phyloP scores from a whole-genome alignment of 768 basidiomycete genomes.

The Postia placenta region DNA sequence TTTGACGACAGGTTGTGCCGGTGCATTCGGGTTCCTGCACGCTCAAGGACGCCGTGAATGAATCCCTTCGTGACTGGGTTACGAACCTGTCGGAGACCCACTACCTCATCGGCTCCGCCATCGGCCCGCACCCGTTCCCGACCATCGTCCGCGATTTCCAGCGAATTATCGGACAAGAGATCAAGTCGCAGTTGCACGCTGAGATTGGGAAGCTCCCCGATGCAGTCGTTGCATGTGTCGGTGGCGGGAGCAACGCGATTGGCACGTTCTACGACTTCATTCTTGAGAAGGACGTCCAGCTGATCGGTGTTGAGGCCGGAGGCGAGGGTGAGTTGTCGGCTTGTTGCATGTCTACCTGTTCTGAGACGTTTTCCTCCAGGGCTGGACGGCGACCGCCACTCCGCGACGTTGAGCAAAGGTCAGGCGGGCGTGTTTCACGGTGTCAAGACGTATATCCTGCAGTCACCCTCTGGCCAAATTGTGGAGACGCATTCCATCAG shows the following conservation, averaged over 20 bases:
- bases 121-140: conserved; percentile 98
- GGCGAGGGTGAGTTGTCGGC: conserved; percentile 81
- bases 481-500: conserved; percentile 96
- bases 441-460: conserved; percentile 91
- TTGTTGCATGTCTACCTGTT: neutral
- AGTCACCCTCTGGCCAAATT: conserved; percentile 86
- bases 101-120: conserved; percentile 95
- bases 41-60: conserved; percentile 97
- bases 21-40: conserved; percentile 93
- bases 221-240: conserved; percentile 93
- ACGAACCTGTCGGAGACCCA: conserved; percentile 91
- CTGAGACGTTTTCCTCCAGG: conserved; percentile 37
- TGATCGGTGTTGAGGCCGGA: conserved; percentile 95
- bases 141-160: conserved; percentile 99
- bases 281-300: conserved; percentile 72
- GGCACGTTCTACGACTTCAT: conserved; percentile 98
- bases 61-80: conserved; percentile 98
- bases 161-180: conserved; percentile 89
- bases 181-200: conserved; percentile 78
- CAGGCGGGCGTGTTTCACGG: conserved; percentile 94
- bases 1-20: conserved; percentile 88
- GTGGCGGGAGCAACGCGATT: conserved; percentile 96
- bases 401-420: conserved; percentile 89
- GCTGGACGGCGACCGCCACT: conserved; percentile 78
- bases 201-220: conserved; percentile 84